These are phyloP conservation scores for Lophiotrema nucula DNA, from an alignment of 495 filamentous ascomycete genomes.

Conservation along the genomic window DNA sequence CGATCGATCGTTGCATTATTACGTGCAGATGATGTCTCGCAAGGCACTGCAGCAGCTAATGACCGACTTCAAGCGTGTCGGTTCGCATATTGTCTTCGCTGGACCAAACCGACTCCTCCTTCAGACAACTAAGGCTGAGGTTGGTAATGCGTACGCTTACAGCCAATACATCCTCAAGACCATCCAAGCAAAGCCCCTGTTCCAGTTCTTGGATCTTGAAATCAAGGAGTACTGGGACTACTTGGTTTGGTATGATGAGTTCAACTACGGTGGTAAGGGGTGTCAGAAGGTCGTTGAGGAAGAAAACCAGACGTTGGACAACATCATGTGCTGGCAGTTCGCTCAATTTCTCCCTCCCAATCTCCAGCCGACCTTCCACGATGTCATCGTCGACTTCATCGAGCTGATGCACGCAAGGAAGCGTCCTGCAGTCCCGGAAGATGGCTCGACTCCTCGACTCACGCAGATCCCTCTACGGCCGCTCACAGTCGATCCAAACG, in stretches of 20 bases:
- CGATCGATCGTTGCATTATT: constrained; percentile 93
- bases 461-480: constrained; percentile 73
- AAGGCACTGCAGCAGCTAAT: constrained; percentile 97
- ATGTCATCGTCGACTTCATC: constrained; percentile 93
- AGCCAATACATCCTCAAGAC: constrained; percentile 96
- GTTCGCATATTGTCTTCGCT: constrained; percentile 89
- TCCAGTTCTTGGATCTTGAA: constrained; percentile 95
- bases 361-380: constrained; percentile 81
- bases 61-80: constrained; percentile 93
- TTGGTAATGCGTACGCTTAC: constrained; percentile 96
- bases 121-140: constrained; percentile 94
- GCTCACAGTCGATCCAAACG: constrained; percentile 49
- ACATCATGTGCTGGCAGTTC: constrained; percentile 98
- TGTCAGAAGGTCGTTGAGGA: constrained; percentile 78
- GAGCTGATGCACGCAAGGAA: constrained; percentile 89
- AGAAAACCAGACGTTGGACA: constrained; percentile 84
- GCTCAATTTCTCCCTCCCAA: constrained; percentile 77
- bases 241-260: constrained; percentile 98
- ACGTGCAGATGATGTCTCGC: constrained; percentile 95
- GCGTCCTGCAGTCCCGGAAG: constrained; percentile 50
- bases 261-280: constrained; percentile 96
- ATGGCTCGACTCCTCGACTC: constrained; percentile 61
- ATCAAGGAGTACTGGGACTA: constrained; percentile 99
- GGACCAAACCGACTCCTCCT: constrained; percentile 84
- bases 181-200: constrained; percentile 89